Conservation (phyloP, 176 grass and related monocot species). For the Oryza brachyantha region DNA sequence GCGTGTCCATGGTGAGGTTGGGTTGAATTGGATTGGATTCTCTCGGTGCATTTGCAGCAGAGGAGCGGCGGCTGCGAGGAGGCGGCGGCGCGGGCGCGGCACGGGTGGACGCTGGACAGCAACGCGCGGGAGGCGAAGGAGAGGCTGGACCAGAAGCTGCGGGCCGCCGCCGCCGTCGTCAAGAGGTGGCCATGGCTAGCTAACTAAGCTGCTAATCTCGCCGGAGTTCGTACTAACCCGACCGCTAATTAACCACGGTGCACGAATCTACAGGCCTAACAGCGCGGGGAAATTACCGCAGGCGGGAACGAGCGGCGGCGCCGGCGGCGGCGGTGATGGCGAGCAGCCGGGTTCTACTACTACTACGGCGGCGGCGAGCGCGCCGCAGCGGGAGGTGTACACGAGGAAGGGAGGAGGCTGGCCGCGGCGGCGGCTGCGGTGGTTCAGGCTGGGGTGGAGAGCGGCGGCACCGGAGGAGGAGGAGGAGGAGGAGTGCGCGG, state of each 20-base stretch:
- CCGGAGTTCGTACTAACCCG: neutral
- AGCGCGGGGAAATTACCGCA: constrained; percentile 44
- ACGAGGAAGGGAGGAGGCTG: neutral
- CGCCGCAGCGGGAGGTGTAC: constrained; percentile 54
- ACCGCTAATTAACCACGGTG: too few species aligned
- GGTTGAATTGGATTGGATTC: too few species aligned
- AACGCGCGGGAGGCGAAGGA: constrained; percentile 78
- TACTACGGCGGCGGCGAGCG: neutral
- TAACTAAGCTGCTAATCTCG: neutral
- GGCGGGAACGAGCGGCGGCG: neutral
- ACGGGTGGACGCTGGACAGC: constrained; percentile 45
- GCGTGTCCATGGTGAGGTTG: too few species aligned
- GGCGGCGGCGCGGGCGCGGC: neutral
- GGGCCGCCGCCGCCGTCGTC: constrained; percentile 23
- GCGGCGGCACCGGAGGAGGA: neutral
- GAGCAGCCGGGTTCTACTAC: neutral
- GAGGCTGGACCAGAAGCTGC: constrained; percentile 79
- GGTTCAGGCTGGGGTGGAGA: constrained; percentile 51
- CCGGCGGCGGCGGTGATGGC: neutral
- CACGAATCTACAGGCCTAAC: constrained; percentile 35
- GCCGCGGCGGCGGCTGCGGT: neutral
- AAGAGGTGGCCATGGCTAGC: constrained; percentile 39
- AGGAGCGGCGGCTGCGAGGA: constrained; percentile 41
- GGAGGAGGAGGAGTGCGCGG: constrained; percentile 56
- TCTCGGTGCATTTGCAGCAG: constrained; percentile 10